Percentiles rank a stretch among this genome's conserved stretches.
Conservation (phyloP, 768 basidiomycete species). For the Auricularia sp. region DNA sequence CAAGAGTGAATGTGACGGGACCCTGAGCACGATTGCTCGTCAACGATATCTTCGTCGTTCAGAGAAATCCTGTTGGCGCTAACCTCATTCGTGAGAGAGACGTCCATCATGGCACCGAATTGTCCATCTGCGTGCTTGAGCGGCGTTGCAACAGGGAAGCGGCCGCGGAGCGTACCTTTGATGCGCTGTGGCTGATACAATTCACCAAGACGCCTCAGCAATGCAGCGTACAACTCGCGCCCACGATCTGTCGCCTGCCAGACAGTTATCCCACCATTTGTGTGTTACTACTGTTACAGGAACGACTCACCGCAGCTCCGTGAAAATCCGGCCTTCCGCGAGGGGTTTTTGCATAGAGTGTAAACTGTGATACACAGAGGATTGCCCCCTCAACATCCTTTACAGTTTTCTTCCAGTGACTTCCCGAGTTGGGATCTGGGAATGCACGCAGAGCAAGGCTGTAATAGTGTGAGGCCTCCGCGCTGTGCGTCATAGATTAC, state of each 20-base stretch:
- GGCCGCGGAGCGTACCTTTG: conserved; percentile 43
- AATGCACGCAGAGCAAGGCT: conserved; percentile 72
- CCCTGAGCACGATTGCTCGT: conserved; percentile 37
- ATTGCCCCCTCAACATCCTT: conserved; percentile 86
- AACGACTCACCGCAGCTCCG: conserved; percentile 66
- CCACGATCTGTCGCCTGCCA: conserved; percentile 57
- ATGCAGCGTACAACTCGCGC: conserved; percentile 57
- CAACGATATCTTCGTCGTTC: not conserved
- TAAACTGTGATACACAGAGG: conserved; percentile 92
- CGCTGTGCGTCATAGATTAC: not conserved
- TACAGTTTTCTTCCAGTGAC: conserved; percentile 82
- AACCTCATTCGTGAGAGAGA: conserved; percentile 81
- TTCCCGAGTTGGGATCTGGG: conserved; percentile 43
- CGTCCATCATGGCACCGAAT: conserved; percentile 96
- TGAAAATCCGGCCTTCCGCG: conserved; percentile 95
- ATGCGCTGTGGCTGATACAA: conserved; percentile 68
- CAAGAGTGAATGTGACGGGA: conserved; percentile 76
- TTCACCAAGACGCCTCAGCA: conserved; percentile 56
- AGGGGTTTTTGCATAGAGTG: conserved; percentile 73
- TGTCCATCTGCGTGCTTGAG: conserved; percentile 53
- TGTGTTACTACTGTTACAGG: not conserved
- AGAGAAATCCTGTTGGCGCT: conserved; percentile 10
- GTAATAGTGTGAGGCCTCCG: not conserved
- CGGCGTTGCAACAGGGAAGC: not conserved
- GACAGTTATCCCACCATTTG: not conserved